Evolutionary conservation across 257 asterid species (phyloP).

Genomic region (Rhazya stricta): DNA sequence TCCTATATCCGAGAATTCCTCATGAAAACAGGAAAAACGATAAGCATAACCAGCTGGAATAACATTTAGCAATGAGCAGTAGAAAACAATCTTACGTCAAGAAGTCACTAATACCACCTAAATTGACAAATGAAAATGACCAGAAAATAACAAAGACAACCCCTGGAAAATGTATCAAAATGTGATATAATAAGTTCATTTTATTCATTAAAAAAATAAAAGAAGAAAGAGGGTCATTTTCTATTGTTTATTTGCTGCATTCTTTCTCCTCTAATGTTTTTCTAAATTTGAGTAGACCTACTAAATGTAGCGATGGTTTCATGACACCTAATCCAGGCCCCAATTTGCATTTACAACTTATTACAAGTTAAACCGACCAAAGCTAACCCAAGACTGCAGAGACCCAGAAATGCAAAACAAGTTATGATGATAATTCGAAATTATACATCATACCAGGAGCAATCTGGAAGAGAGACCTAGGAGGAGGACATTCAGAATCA

Average conservation of each 20-base stretch:
- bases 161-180: background rate
- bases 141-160: background rate
- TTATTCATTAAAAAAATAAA: background rate
- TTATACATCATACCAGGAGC: constrained; percentile 53
- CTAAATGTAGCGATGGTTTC: background rate
- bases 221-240: background rate
- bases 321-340: background rate
- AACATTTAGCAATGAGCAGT: background rate
- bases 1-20: background rate
- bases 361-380: background rate
- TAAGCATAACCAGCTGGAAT: background rate
- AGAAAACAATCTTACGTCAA: background rate
- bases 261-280: background rate
- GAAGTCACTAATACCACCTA: background rate
- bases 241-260: background rate
- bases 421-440: background rate
- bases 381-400: background rate
- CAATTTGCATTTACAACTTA: background rate
- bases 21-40: background rate
- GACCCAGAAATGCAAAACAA: background rate
- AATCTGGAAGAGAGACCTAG: constrained; percentile 61
- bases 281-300: too few species aligned
- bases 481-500: constrained; percentile 50
- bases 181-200: background rate
- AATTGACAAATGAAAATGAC: background rate